Evolutionary conservation across 2,329 filamentous ascomycete species (phyloP), one percentile per base, ranked within the genome.

Genomic region (Venturia aucupariae): DNA sequence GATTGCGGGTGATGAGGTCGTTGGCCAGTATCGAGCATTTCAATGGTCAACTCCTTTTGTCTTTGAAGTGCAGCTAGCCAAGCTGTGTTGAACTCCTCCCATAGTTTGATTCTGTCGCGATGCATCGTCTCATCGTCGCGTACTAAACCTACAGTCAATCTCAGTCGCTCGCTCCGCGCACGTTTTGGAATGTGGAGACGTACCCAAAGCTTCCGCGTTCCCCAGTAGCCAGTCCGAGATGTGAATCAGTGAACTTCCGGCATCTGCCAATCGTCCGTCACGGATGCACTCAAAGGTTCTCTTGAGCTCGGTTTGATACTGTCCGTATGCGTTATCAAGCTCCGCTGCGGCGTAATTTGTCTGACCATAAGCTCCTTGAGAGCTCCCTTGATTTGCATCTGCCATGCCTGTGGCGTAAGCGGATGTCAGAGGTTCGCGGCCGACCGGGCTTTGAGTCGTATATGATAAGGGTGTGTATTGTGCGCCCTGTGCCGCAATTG

Each of bases 61-160:
- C 86, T 89, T 73, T 94, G 90, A 61, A 92, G 85, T 7, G 94
- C 79, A 4, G 87, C 84, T 44, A 97, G 82, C 93, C 93, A 97
- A 66, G 90, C 92, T 65, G 90, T 84, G 75, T 99, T 97, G 78
- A 97, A 96, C 69, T 97, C 89, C 70, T 89, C 87, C 94, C 94
- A 99, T 7, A 97, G 79, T 72, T 88, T 87, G 68, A 96, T 83
- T 64, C 92, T 87, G 69, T 94, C 88, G 64, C 82, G 78, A 72
- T 94, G 86, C 64, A 90, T 82, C 63, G 82, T 81, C 72, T 89
- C 85, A 74, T 96, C 89, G 78, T 97, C 92, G 71, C 88, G 86
- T 68, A 89, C 87, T 70, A 97, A 85, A 65, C 91, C 92, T 96
- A 76, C 35, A 39, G 74, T 76, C 72, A 75, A 75, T 73, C 38